Percentiles rank a stretch among this genome's conserved stretches.
Conservation (phyloP, 305 asterid genomes). For the Solanum hybrid region DNA sequence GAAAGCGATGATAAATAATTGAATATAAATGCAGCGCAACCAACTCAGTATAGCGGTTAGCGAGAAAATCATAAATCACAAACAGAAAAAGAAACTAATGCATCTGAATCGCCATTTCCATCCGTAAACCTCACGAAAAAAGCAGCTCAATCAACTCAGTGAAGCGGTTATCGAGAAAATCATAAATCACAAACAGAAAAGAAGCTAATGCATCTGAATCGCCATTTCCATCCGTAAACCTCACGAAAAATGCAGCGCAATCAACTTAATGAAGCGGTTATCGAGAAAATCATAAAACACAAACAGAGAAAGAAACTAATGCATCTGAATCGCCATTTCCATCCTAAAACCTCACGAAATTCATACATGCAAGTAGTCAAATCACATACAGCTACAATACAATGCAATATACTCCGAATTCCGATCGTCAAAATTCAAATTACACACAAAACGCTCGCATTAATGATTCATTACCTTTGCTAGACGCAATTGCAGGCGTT, state of each 20-base stretch:
- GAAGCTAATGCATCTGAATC: neutral
- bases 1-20: neutral
- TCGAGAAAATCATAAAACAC: neutral
- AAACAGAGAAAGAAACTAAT: neutral
- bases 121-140: neutral
- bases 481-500: slow-evolving; percentile 25
- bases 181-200: neutral
- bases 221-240: neutral
- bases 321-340: neutral
- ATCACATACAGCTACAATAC: neutral
- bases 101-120: neutral
- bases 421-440: neutral
- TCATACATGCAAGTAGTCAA: neutral
- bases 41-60: neutral
- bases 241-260: neutral
- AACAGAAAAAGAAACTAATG: neutral
- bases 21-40: neutral
- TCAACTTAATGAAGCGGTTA: neutral
- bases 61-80: neutral
- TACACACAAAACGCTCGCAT: neutral
- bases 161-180: neutral
- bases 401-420: neutral
- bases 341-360: neutral
- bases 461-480: slow-evolving; percentile 40
- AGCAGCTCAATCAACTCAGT: neutral